Evolutionary conservation across 208 protist species (phyloP).

Genomic region (Vickermania spadyakhi): DNA sequence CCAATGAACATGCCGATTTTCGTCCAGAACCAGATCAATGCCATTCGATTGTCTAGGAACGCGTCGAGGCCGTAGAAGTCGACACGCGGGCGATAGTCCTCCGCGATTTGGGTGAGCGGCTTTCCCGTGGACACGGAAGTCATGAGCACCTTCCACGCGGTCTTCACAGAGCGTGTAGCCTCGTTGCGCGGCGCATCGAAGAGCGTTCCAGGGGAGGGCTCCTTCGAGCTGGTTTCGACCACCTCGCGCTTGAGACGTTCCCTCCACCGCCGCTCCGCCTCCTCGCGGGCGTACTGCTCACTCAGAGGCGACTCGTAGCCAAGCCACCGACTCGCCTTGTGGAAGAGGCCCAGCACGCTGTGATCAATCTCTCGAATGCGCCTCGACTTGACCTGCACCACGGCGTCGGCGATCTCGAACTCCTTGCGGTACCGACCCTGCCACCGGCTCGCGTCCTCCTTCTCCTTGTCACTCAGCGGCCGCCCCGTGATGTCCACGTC

Average conservation of each 20-base stretch:
- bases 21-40: constrained; percentile 74
- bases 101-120: constrained; percentile 53
- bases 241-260: background rate
- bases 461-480: constrained; percentile 39
- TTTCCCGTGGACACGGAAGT: constrained; percentile 48
- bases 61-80: constrained; percentile 80
- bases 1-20: constrained; percentile 77
- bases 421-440: constrained; percentile 47
- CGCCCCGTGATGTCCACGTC: constrained; percentile 66
- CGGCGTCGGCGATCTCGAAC: constrained; percentile 61
- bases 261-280: constrained; percentile 13
- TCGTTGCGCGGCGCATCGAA: background rate
- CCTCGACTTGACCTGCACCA: constrained; percentile 47
- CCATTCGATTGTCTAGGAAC: constrained; percentile 62
- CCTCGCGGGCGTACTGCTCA: constrained; percentile 25
- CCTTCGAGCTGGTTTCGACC: background rate
- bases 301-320: constrained; percentile 36
- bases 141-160: constrained; percentile 60
- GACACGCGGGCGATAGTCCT: constrained; percentile 57
- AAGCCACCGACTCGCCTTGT: constrained; percentile 26
- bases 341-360: constrained; percentile 42
- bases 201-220: background rate
- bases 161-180: background rate
- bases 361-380: constrained; percentile 37
- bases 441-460: constrained; percentile 24